Conservation (phyloP, 305 asterid genomes). For the Fraxinus angustifolia region DNA sequence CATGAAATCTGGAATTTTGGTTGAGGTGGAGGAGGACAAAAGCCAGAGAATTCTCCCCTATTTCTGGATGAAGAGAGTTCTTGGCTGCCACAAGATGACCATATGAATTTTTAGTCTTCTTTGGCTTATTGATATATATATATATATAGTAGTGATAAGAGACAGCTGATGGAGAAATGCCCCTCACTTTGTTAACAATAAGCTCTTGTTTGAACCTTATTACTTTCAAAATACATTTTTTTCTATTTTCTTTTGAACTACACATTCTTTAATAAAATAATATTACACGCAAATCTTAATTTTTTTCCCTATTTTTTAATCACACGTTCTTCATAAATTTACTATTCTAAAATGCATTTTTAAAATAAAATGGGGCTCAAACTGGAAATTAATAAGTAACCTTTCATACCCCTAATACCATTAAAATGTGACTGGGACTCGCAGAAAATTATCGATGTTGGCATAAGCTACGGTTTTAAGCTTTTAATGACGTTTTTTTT, state of each 20-base stretch:
- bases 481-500: not conserved
- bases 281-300: not conserved
- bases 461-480: not conserved
- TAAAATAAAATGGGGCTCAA: not conserved
- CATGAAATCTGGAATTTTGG: slow-evolving; percentile 35
- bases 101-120: slow-evolving; percentile 36
- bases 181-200: slow-evolving; percentile 23
- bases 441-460: not conserved
- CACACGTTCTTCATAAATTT: not conserved
- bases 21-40: slow-evolving; percentile 51
- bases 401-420: not conserved
- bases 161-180: slow-evolving; percentile 33
- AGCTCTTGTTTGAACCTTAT: not conserved
- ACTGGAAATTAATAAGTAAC: not conserved
- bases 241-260: not conserved
- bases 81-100: slow-evolving; percentile 18
- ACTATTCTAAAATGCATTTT: not conserved
- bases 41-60: slow-evolving; percentile 42
- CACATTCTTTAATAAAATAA: not conserved
- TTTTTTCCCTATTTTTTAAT: not conserved
- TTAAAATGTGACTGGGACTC: not conserved
- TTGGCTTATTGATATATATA: slow-evolving; percentile 68
- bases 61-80: slow-evolving; percentile 33
- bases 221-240: not conserved
- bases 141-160: slow-evolving; percentile 29